A percentile compares a stretch with the other conserved stretches of the same genome.
These are phyloP conservation scores for Dothidotthia symphoricarpi DNA, from an alignment of 2,329 filamentous ascomycete genomes.

Conservation along the genomic window DNA sequence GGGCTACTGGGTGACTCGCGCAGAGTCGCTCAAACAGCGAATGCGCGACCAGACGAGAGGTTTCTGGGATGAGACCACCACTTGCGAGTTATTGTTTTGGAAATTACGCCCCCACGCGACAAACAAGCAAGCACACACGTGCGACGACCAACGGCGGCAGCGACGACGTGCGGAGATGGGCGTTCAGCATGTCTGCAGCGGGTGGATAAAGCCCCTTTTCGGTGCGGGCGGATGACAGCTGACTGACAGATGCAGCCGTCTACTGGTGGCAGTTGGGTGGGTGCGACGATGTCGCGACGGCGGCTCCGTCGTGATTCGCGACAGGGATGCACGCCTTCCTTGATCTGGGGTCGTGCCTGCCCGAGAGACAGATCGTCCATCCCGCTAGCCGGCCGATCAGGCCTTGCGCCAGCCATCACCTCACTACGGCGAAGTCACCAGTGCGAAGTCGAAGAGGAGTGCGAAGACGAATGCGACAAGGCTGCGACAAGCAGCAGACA, in stretches of 20 bases:
- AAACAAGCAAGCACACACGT: slow-evolving; percentile 5
- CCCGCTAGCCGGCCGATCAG: slow-evolving; percentile 37
- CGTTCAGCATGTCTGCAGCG: slow-evolving; percentile 8
- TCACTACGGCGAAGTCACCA: slow-evolving; percentile 12
- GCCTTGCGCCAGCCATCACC: slow-evolving; percentile 21
- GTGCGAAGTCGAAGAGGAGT: too few species aligned
- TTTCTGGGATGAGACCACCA: slow-evolving; percentile 1
- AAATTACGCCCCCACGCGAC: neutral
- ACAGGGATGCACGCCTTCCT: slow-evolving; percentile 28
- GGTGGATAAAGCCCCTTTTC: slow-evolving; percentile 17
- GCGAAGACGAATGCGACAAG: too few species aligned
- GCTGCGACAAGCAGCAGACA: too few species aligned
- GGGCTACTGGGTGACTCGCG: slow-evolving; percentile 15
- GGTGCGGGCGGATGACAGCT: slow-evolving; percentile 29
- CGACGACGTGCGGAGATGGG: slow-evolving; percentile 1
- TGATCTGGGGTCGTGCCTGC: slow-evolving; percentile 19
- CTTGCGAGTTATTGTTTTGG: neutral
- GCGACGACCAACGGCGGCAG: slow-evolving; percentile 2
- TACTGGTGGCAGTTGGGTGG: slow-evolving; percentile 26
- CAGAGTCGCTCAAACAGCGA: slow-evolving; percentile 23
- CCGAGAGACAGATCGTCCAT: slow-evolving; percentile 17
- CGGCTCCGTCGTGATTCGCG: slow-evolving; percentile 27
- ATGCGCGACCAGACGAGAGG: slow-evolving; percentile 5
- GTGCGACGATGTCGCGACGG: slow-evolving; percentile 21
- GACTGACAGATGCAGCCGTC: slow-evolving; percentile 18